A percentile compares a stretch with the other conserved stretches of the same genome.
Evolutionary conservation across 2,329 filamentous ascomycete species (phyloP).

Genomic region (Fusarium nanum): DNA sequence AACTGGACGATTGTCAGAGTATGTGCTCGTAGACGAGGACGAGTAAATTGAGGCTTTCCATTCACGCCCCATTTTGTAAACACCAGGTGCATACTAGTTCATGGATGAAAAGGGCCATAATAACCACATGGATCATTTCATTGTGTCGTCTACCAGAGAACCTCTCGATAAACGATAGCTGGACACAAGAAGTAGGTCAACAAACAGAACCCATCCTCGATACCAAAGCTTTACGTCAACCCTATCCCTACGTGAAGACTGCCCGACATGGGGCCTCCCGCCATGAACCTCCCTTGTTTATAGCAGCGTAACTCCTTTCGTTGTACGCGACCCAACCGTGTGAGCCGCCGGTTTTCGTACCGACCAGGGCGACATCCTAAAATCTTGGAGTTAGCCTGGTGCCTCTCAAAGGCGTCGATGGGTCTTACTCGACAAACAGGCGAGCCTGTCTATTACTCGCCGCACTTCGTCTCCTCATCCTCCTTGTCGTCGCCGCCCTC

Average conservation of each 20-base stretch:
- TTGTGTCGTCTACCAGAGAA: neutral
- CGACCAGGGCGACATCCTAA: neutral
- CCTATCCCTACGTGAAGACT: neutral
- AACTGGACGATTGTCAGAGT: rapidly evolving
- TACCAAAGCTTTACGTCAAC: neutral
- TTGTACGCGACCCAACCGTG: neutral
- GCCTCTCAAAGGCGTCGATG: neutral
- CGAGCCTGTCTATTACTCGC: neutral
- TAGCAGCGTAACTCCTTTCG: neutral
- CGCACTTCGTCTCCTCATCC: neutral
- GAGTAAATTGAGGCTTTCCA: neutral
- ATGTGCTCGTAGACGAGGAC: neutral
- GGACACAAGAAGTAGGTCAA: neutral
- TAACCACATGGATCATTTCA: neutral
- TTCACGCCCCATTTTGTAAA: neutral
- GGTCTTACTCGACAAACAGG: neutral
- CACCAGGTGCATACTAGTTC: neutral
- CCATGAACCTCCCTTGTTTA: neutral
- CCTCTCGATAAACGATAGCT: too few species aligned
- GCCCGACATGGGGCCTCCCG: neutral
- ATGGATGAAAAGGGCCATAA: neutral
- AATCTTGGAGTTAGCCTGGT: neutral
- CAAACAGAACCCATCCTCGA: neutral
- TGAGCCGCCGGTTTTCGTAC: neutral
- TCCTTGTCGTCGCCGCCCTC: neutral